Evolutionary conservation across 441 rosid genomes (phyloP).

Genomic region (Codiaeum variegatum): DNA sequence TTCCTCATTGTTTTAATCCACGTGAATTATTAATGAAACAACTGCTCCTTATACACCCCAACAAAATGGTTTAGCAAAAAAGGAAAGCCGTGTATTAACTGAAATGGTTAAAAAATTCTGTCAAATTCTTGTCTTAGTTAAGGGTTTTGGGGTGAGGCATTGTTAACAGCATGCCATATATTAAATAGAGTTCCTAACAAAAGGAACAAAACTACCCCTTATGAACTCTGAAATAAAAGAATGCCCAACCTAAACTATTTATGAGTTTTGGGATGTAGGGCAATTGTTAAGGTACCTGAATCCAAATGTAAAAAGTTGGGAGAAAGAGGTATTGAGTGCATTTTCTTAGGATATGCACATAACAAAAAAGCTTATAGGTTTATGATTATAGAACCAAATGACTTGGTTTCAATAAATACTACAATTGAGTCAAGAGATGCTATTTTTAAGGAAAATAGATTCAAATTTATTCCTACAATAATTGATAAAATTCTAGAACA

Average conservation of each 20-base stretch:
- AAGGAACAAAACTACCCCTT: not conserved
- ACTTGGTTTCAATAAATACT: not conserved
- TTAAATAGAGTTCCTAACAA: constrained; percentile 16
- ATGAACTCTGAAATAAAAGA: not conserved
- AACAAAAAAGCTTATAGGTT: too few relatives aligned
- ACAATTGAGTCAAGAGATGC: not conserved
- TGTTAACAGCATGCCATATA: constrained; percentile 24
- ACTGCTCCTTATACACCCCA: too few relatives aligned
- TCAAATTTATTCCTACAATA: not conserved
- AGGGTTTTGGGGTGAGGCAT: constrained; percentile 9
- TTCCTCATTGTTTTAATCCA: too few relatives aligned
- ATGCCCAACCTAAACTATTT: not conserved
- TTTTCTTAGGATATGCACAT: too few relatives aligned
- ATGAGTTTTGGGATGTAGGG: not conserved
- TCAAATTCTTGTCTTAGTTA: constrained; percentile 12
- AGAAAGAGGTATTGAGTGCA: not conserved
- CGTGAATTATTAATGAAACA: too few relatives aligned
- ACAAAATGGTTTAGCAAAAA: too few relatives aligned
- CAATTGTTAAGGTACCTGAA: not conserved
- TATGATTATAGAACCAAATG: not conserved
- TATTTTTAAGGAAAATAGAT: too few relatives aligned
- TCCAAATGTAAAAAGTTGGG: not conserved
- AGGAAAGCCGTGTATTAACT: too few relatives aligned
- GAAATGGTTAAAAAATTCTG: constrained; percentile 1
- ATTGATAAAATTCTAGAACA: not conserved